A percentile compares a stretch with the other conserved stretches of the same genome.
These are phyloP conservation scores for Solanum chaucha DNA, from an alignment of 257 asterid species.

Conservation along the genomic window DNA sequence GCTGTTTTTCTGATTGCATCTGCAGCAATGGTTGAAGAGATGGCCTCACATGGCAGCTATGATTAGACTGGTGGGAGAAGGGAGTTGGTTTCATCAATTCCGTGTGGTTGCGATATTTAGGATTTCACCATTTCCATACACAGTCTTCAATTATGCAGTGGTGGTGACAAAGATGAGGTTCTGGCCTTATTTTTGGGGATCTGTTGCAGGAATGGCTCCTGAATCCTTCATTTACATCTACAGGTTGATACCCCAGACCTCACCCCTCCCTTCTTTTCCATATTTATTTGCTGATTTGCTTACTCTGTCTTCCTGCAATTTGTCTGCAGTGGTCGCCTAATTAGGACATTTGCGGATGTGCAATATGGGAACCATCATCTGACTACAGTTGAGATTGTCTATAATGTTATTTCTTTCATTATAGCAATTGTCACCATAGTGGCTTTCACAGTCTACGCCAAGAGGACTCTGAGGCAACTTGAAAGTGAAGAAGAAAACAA, in stretches of 20 bases:
- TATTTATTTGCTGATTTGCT: neutral
- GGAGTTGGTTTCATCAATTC: slow-evolving; percentile 83
- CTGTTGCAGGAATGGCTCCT: slow-evolving; percentile 86
- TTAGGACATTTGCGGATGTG: slow-evolving; percentile 75
- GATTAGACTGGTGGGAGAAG: slow-evolving; percentile 85
- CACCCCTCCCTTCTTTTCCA: neutral
- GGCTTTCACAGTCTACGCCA: slow-evolving; percentile 63
- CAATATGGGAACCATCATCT: slow-evolving; percentile 61
- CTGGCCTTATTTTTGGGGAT: slow-evolving; percentile 90
- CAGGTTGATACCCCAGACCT: slow-evolving; percentile 29
- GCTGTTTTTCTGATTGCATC: neutral
- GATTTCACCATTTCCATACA: slow-evolving; percentile 85
- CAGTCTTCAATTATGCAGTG: slow-evolving; percentile 78
- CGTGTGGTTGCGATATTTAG: slow-evolving; percentile 79
- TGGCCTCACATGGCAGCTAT: slow-evolving; percentile 86
- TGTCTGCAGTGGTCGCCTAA: slow-evolving; percentile 71
- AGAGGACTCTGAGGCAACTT: slow-evolving; percentile 50
- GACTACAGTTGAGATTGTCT: slow-evolving; percentile 62
- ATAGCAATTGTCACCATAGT: slow-evolving; percentile 50
- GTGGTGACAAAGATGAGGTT: slow-evolving; percentile 78
- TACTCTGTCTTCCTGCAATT: neutral
- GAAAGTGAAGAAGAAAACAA: slow-evolving; percentile 33
- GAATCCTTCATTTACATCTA: slow-evolving; percentile 93
- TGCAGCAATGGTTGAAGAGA: slow-evolving; percentile 75
- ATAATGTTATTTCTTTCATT: slow-evolving; percentile 62